phyloP scores from a whole-genome alignment of 73 alveolate genomes.

The Paramecium biaurelia region DNA sequence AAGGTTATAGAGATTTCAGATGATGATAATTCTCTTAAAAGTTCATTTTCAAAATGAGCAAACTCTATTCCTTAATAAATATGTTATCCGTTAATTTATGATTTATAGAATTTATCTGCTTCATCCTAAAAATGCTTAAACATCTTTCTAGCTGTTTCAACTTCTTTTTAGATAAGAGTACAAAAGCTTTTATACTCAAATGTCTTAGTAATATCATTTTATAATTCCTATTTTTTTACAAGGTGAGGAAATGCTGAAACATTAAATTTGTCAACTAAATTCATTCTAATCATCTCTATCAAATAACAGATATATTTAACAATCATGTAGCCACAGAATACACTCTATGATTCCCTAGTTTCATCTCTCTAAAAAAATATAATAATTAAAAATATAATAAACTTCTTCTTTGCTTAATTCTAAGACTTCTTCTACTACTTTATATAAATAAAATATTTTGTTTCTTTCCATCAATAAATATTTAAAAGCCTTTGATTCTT shows the following conservation, averaged over 20 bases:
- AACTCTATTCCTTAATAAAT: constrained; percentile 32
- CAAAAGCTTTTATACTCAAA: constrained; percentile 60
- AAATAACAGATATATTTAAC: not conserved
- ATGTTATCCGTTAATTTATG: not conserved
- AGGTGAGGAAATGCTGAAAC: constrained; percentile 56
- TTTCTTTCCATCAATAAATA: constrained; percentile 53
- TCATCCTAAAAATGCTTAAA: constrained; percentile 35
- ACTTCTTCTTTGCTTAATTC: constrained; percentile 51
- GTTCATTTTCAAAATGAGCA: constrained; percentile 26
- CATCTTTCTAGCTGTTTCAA: constrained; percentile 47
- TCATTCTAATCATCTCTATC: not conserved
- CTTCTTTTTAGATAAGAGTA: constrained; percentile 50
- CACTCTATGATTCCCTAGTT: not conserved
- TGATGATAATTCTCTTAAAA: constrained; percentile 1
- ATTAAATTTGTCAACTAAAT: constrained; percentile 56
- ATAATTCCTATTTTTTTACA: constrained; percentile 39
- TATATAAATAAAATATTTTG: constrained; percentile 55
- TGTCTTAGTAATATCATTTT: constrained; percentile 42
- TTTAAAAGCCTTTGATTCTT: constrained; percentile 59
- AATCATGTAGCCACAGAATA: not conserved
- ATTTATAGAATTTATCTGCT: not conserved
- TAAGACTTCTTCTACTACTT: constrained; percentile 52
- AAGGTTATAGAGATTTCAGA: not conserved
- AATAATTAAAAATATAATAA: not conserved
- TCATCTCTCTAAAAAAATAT: not conserved